Evolutionary conservation across 2,329 filamentous ascomycete genomes (phyloP).

Genomic region (Orbilia ellipsospora): DNA sequence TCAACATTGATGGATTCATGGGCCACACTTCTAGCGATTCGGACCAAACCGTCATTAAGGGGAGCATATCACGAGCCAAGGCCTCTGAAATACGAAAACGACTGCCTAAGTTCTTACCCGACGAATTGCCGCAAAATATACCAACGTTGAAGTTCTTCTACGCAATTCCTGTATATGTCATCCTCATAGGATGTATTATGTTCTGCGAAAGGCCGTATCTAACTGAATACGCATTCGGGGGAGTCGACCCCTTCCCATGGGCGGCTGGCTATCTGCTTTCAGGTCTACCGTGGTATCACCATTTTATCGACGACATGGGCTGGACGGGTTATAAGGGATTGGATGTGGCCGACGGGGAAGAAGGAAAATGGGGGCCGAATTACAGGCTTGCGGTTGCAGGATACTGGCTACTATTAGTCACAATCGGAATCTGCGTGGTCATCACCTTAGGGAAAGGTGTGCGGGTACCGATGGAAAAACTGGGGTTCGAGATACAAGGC

Average conservation of each 20-base stretch:
- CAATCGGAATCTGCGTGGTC: slow-evolving; percentile 43
- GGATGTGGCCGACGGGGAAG: slow-evolving; percentile 72
- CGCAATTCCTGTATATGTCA: slow-evolving; percentile 78
- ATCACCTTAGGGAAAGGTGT: slow-evolving; percentile 40
- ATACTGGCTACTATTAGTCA: slow-evolving; percentile 61
- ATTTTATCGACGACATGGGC: slow-evolving; percentile 65
- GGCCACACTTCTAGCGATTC: slow-evolving; percentile 61
- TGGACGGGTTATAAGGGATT: slow-evolving; percentile 69
- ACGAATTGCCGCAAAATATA: slow-evolving; percentile 80
- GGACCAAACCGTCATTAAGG: slow-evolving; percentile 68
- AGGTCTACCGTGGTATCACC: slow-evolving; percentile 77
- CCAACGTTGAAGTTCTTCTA: slow-evolving; percentile 83
- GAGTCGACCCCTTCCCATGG: slow-evolving; percentile 89
- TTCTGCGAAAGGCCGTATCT: slow-evolving; percentile 78
- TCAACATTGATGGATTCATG: slow-evolving; percentile 52
- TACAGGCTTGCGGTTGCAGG: slow-evolving; percentile 60
- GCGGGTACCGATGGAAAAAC: slow-evolving; percentile 44
- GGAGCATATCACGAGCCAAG: slow-evolving; percentile 60
- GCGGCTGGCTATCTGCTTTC: slow-evolving; percentile 89
- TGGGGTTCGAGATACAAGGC: slow-evolving; percentile 45
- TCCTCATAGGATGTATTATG: slow-evolving; percentile 74
- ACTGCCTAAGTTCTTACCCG: slow-evolving; percentile 74
- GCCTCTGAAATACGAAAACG: slow-evolving; percentile 64
- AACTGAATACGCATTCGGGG: slow-evolving; percentile 72
- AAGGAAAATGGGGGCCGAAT: slow-evolving; percentile 39